Base-by-base conservation (phyloP, 1,139 yeast species). In the Suzukiozyma palmioleophila region DNA sequence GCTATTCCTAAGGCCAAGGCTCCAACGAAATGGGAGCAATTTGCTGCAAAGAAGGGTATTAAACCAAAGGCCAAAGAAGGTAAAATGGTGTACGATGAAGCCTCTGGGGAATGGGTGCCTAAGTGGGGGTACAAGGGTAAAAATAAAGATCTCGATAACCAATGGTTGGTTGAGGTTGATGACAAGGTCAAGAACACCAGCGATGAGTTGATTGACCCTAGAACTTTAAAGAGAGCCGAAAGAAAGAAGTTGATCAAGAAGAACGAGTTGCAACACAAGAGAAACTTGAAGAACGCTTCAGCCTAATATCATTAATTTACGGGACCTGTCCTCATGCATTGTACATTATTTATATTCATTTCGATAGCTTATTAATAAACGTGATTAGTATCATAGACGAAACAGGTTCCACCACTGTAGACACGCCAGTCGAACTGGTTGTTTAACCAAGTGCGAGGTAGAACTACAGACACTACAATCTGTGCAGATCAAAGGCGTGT, bases 91-190 rank as follows among this genome's bases (percentile, higher is more conserved):
- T 94, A 69, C 54, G 96, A 92, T 60, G 97, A 94, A 63, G 94
- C 77, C 35, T 67, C 77, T 24, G 92, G 92, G 38, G 90, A 89
- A 64, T 94, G 98, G 98, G 96, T 84, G 44, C 94, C 95, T 53
- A 90, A 89, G 64, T 94, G 98, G 98, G 99, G 99, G 44, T 92
- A 84, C 69, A 83, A 85, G 51, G 98, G 98, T 56, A 79, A 79
- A 62, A 92, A 92, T 66, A 92, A 92, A 68, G 79, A 81, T 43
- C 59, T 82, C 52, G 97, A 92, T 57, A 70, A 76, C 58, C 97
- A 92, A 65, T 92, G 98, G 98, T 75, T 89, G 59, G 97, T 92
- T 42, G 99, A 94, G 64, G 84, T 92, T 45, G 87, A 88, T 43
- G 95, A 86, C 43, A 74, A 81, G 51, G 79, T 71, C 30, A 76